Conservation (phyloP, 2,329 filamentous ascomycete species). For the Eutypella sp. region DNA sequence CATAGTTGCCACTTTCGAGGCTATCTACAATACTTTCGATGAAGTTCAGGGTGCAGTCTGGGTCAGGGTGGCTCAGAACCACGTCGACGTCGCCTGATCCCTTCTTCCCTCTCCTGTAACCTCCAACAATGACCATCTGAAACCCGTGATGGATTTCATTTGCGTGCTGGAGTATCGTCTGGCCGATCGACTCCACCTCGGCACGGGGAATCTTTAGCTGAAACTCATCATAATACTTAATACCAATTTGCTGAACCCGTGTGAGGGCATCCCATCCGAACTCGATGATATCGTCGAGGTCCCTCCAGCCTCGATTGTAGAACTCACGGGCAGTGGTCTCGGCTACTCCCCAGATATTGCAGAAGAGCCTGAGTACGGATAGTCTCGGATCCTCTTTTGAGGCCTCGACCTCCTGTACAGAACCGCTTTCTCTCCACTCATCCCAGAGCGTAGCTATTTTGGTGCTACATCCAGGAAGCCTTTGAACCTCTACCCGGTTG, state of each 20-base stretch:
- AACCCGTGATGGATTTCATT: constrained; percentile 53
- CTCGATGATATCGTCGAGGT: constrained; percentile 82
- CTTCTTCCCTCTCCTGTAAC: constrained; percentile 74
- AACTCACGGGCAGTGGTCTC: constrained; percentile 77
- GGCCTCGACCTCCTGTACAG: constrained; percentile 58
- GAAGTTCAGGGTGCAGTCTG: constrained; percentile 63
- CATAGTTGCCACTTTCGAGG: constrained; percentile 63
- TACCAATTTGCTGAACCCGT: constrained; percentile 84
- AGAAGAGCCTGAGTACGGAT: constrained; percentile 63
- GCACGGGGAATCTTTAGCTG: constrained; percentile 61
- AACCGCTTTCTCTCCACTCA: constrained; percentile 62
- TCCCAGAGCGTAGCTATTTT: constrained; percentile 76
- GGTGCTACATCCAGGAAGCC: constrained; percentile 72
- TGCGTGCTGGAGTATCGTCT: constrained; percentile 61
- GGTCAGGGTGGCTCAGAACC: constrained; percentile 73
- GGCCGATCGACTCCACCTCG: constrained; percentile 68
- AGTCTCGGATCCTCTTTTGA: constrained; percentile 62
- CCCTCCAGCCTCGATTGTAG: constrained; percentile 72
- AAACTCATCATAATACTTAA: constrained; percentile 93
- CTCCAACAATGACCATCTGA: constrained; percentile 64
- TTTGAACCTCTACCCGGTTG: constrained; percentile 36
- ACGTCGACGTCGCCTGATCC: constrained; percentile 79
- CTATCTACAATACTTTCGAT: constrained; percentile 64
- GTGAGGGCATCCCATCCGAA: constrained; percentile 70
- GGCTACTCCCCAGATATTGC: constrained; percentile 89